phyloP scores from a whole-genome alignment of 179 eudicot species.

The Drosera spatulata region DNA sequence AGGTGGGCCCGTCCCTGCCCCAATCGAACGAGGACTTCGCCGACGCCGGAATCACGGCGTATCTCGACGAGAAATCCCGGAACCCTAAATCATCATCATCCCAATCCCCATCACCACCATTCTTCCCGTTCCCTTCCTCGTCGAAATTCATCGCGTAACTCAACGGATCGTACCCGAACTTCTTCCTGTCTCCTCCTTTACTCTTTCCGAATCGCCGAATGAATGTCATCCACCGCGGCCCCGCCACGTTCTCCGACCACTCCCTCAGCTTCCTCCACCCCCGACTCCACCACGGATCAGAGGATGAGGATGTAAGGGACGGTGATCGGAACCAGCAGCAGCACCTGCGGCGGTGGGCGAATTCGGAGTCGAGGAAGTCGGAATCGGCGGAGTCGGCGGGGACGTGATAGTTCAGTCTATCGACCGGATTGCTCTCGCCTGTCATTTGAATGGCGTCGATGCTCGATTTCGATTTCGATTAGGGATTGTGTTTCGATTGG shows the following conservation, averaged over 20 bases:
- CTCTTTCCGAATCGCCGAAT: slow-evolving; percentile 35
- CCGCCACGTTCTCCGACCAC: slow-evolving; percentile 55
- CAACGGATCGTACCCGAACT: slow-evolving; percentile 31
- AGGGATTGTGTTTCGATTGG: too few relatives aligned
- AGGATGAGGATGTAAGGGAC: too few relatives aligned
- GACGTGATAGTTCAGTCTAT: too few relatives aligned
- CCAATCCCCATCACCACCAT: neutral
- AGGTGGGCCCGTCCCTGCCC: slow-evolving; percentile 18
- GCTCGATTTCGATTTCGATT: too few relatives aligned
- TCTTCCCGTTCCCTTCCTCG: slow-evolving; percentile 14
- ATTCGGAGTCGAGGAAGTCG: too few relatives aligned
- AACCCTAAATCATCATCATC: slow-evolving; percentile 11
- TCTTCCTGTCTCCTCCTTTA: slow-evolving; percentile 5
- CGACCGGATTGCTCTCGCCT: too few relatives aligned
- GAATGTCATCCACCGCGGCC: slow-evolving; percentile 47
- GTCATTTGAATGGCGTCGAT: too few relatives aligned
- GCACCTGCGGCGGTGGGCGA: too few relatives aligned
- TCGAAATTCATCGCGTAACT: slow-evolving; percentile 49
- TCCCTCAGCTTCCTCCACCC: slow-evolving; percentile 25
- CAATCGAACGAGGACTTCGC: slow-evolving; percentile 19
- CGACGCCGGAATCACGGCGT: slow-evolving; percentile 21
- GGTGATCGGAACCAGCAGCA: too few relatives aligned
- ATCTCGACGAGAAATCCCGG: slow-evolving; percentile 32
- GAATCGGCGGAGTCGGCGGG: too few relatives aligned
- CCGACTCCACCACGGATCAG: neutral